phyloP scores from a whole-genome alignment of 768 basidiomycete species.

The Dictyophora rubrovolvata region DNA sequence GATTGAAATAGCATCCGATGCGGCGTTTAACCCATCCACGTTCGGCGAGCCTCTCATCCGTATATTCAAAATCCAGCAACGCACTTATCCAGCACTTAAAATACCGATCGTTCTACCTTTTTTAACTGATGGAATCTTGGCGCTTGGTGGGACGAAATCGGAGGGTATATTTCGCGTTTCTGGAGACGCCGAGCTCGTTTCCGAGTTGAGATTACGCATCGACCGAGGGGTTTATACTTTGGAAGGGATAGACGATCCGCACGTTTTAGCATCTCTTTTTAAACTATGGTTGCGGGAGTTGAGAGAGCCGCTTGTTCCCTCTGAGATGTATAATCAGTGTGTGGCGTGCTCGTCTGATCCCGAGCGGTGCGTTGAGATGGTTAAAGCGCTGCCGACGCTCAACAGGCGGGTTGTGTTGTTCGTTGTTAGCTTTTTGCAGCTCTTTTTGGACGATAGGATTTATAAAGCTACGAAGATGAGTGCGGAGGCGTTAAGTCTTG shows the following conservation, averaged over 20 bases:
- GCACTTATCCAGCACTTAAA: conserved; percentile 74
- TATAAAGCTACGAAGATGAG: conserved; percentile 81
- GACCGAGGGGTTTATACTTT: conserved; percentile 87
- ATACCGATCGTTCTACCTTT: conserved; percentile 92
- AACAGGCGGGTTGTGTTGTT: conserved; percentile 83
- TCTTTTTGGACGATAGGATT: conserved; percentile 73
- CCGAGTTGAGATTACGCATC: conserved; percentile 80
- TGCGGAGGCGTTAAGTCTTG: conserved; percentile 73
- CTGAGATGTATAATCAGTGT: conserved; percentile 87
- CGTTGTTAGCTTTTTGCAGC: conserved; percentile 81
- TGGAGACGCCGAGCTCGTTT: conserved; percentile 82
- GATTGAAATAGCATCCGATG: conserved; percentile 87
- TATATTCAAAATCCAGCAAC: conserved; percentile 74
- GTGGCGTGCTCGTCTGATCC: conserved; percentile 59
- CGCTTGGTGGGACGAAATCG: conserved; percentile 70
- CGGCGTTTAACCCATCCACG: conserved; percentile 89
- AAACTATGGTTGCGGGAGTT: conserved; percentile 93
- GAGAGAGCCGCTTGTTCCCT: conserved; percentile 83
- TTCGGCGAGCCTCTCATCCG: conserved; percentile 86
- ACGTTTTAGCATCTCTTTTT: conserved; percentile 79
- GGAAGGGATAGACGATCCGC: conserved; percentile 83
- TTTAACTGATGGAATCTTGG: conserved; percentile 84
- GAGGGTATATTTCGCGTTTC: conserved; percentile 94
- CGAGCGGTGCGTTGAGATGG: conserved; percentile 59
- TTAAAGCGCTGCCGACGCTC: conserved; percentile 71